These are phyloP conservation scores for Fistulina hepatica DNA, from an alignment of 1,284 basidiomycete genomes.

Conservation along the genomic window DNA sequence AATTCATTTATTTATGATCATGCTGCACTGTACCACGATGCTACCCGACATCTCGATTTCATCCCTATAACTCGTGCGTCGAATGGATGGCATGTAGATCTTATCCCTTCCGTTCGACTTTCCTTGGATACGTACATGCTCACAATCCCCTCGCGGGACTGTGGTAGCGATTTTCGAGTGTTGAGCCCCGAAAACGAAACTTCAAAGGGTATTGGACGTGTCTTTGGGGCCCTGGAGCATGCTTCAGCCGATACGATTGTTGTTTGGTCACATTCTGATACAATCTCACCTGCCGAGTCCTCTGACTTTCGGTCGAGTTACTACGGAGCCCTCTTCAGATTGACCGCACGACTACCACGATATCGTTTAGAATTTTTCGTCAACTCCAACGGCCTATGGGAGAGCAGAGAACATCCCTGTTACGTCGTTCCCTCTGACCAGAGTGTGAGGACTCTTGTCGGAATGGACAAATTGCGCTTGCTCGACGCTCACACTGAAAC, in stretches of 20 bases:
- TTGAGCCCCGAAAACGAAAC: constrained; percentile 3
- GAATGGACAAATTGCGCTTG: constrained; percentile 25
- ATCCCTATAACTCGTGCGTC: not conserved
- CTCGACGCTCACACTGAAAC: constrained; percentile 4
- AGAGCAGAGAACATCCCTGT: constrained; percentile 26
- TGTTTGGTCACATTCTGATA: not conserved
- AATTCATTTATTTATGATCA: not conserved
- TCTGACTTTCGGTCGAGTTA: too few relatives aligned
- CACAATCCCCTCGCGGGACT: not conserved
- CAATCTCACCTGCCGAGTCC: too few relatives aligned
- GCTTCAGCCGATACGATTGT: not conserved
- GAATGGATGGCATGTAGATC: not conserved
- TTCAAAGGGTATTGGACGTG: not conserved
- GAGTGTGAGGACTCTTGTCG: constrained; percentile 28
- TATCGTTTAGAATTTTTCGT: constrained; percentile 29
- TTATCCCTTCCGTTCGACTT: constrained; percentile 1
- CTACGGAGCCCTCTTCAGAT: constrained; percentile 2
- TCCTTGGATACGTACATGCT: constrained; percentile 3
- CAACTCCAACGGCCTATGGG: constrained; percentile 17
- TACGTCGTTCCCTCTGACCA: constrained; percentile 27
- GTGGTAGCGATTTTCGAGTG: not conserved
- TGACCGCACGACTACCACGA: constrained; percentile 19
- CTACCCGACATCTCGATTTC: constrained; percentile 2
- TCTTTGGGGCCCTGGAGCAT: constrained; percentile 5
- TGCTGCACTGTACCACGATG: constrained; percentile 7